These are phyloP conservation scores for Pezicula neosporulosa DNA, from an alignment of 2,329 filamentous ascomycete genomes.

Conservation along the genomic window DNA sequence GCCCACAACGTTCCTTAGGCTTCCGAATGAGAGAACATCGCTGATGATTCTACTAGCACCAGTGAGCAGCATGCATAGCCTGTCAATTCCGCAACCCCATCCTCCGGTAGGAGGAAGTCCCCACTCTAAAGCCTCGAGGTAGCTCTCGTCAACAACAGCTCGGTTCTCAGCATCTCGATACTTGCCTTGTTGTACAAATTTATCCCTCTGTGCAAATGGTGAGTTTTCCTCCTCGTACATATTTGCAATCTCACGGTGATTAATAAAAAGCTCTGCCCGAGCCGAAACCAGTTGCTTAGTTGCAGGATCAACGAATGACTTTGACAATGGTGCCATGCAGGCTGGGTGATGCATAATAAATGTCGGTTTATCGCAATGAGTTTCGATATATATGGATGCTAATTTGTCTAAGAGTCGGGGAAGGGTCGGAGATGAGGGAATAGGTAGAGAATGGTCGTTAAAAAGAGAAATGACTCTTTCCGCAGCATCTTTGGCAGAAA, in stretches of 20 bases:
- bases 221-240: conserved; percentile 99
- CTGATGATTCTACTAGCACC: conserved; percentile 76
- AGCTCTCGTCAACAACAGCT: conserved; percentile 57
- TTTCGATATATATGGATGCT: conserved; percentile 73
- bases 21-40: conserved; percentile 88
- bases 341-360: conserved; percentile 90
- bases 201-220: conserved; percentile 78
- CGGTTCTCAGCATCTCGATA: conserved; percentile 32
- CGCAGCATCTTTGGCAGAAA: conserved; percentile 47
- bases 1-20: conserved; percentile 64
- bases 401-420: conserved; percentile 80
- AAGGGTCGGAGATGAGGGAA: conserved; percentile 52
- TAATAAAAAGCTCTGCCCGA: conserved; percentile 80
- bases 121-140: conserved; percentile 79
- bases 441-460: conserved; percentile 39
- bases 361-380: conserved; percentile 66
- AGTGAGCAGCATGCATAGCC: conserved; percentile 86
- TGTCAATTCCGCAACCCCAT: conserved; percentile 92
- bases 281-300: conserved; percentile 73
- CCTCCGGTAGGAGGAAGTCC: conserved; percentile 94
- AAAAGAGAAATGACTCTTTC: conserved; percentile 55
- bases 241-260: conserved; percentile 81
- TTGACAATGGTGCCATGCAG: conserved; percentile 86
- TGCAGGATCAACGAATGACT: conserved; percentile 73
- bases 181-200: conserved; percentile 63